Evolutionary conservation across 805 yeast species (phyloP), one percentile per base, ranked within the genome.

Genomic region (Saturnispora besseyi): DNA sequence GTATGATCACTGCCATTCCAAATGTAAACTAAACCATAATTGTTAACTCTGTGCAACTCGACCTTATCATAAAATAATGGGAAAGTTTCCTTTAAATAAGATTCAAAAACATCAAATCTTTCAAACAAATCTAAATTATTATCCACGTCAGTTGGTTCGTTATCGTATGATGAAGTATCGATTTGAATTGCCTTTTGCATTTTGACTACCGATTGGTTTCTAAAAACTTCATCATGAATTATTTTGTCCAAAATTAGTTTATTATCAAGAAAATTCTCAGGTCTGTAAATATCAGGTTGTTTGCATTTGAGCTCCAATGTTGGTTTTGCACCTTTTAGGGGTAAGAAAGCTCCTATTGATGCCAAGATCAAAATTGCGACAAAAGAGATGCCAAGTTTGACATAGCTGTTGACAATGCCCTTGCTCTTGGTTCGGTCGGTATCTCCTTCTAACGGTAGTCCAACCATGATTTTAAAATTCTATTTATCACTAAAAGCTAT

Each of bases 101-200:
- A 33, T 49, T 73, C 77, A 55, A 76, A 75, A 2, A 26, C 43
- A 32, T 49, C 55, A 36, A 64, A 65, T 36, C 58, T 55, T 15
- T 59, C 53, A 33, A 70, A 68, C 72, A 81, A 80, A 32, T 73
- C 70, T 15, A 71, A 72, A 41, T 78, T 79, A 9, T 75, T 75
- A 11, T 66, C 71, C 5, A 79, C 78, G 13, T 50, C 48, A 8
- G 55, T 52, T 7, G 77, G 76, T 48, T 63, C 67, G 22, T 72
- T 74, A 60, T 87, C 95, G 53, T 64, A 73, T 13, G 80, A 72
- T 53, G 77, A 81, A 1, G 95, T 84, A 40, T 82, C 81, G 51
- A 84, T 72, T 58, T 73, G 73, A 22, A 86, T 74, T 1, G 91
- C 86, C 5, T 76, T 79, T 8, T 77, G 64, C 50, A 81, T 68